phyloP scores from a whole-genome alignment of 148 eudicot species.

The Pouteria glomerata region DNA sequence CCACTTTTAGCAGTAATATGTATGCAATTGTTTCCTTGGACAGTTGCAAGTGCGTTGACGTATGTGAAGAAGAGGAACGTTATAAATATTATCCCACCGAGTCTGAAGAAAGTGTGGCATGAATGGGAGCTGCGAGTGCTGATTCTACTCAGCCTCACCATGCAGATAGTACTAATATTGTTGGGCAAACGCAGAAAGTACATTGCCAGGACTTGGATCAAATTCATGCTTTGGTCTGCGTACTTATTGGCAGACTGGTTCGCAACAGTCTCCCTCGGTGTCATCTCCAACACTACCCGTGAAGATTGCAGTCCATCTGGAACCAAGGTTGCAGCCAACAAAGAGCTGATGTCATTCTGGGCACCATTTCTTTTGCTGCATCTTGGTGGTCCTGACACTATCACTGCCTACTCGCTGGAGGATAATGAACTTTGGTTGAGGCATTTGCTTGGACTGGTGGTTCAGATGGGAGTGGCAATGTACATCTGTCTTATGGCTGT shows the following conservation, averaged over 20 bases:
- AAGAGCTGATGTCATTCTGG: slow-evolving; percentile 28
- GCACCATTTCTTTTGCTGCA: slow-evolving; percentile 29
- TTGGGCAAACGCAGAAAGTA: slow-evolving; percentile 29
- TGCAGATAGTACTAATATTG: slow-evolving; percentile 24
- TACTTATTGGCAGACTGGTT: slow-evolving; percentile 32
- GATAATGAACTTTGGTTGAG: slow-evolving; percentile 49
- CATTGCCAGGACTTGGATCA: slow-evolving; percentile 15
- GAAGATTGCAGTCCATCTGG: not conserved
- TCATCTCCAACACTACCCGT: slow-evolving; percentile 19
- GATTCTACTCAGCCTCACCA: slow-evolving; percentile 28
- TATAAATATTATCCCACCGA: slow-evolving; percentile 14
- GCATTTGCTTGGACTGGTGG: slow-evolving; percentile 31
- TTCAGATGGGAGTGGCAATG: slow-evolving; percentile 20
- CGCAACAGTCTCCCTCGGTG: slow-evolving; percentile 26
- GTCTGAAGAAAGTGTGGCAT: slow-evolving; percentile 21
- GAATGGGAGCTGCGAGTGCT: slow-evolving; percentile 32
- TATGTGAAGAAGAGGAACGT: slow-evolving; percentile 24
- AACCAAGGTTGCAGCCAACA: not conserved
- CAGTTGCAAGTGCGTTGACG: not conserved
- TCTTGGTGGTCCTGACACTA: slow-evolving; percentile 35
- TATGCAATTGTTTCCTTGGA: not conserved
- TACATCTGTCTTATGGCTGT: slow-evolving; percentile 32
- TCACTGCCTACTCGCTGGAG: slow-evolving; percentile 29
- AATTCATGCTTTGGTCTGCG: slow-evolving; percentile 30
- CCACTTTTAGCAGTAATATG: no score